A percentile compares a stretch with the other conserved stretches of the same genome.
Conservation (phyloP, 495 filamentous ascomycete genomes). For the Hyaloscypha bicolor region DNA sequence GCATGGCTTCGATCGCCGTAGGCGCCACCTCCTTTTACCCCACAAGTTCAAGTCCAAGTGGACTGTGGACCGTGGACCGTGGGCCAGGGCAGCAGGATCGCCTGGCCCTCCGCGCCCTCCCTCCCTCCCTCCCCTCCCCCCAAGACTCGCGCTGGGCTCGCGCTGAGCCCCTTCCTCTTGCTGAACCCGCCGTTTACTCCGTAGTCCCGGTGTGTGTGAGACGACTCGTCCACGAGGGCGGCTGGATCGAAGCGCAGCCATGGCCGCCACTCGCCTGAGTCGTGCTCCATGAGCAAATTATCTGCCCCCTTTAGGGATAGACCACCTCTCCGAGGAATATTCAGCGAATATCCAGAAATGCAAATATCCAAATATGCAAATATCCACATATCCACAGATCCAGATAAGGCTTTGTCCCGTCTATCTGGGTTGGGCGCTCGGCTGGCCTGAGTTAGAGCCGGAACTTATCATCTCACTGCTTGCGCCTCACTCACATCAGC, state of each 20-base stretch:
- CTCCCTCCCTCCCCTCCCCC: background rate
- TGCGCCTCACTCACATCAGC: background rate
- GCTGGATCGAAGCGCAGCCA: background rate
- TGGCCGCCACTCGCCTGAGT: background rate
- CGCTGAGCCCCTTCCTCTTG: background rate
- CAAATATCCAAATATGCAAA: too few relatives aligned
- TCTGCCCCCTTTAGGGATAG: background rate
- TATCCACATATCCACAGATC: too few relatives aligned
- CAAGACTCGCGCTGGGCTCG: background rate
- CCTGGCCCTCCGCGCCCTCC: background rate
- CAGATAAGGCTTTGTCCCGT: background rate
- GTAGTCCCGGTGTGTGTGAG: background rate
- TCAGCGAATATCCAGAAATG: background rate
- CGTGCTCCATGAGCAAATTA: background rate
- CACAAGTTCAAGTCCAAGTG: constrained; percentile 2
- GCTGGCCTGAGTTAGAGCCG: background rate
- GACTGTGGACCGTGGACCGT: too few relatives aligned
- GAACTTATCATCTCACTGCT: background rate
- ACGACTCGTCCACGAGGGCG: background rate
- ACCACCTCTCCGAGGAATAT: background rate
- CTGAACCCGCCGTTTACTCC: background rate
- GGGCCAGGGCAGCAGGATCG: background rate
- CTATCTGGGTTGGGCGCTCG: background rate
- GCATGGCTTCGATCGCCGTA: background rate
- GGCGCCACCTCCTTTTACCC: constrained; percentile 4